A percentile compares a stretch with the other conserved stretches of the same genome.
Evolutionary conservation across 768 basidiomycete genomes (phyloP).

Genomic region (Lactarius quietus): DNA sequence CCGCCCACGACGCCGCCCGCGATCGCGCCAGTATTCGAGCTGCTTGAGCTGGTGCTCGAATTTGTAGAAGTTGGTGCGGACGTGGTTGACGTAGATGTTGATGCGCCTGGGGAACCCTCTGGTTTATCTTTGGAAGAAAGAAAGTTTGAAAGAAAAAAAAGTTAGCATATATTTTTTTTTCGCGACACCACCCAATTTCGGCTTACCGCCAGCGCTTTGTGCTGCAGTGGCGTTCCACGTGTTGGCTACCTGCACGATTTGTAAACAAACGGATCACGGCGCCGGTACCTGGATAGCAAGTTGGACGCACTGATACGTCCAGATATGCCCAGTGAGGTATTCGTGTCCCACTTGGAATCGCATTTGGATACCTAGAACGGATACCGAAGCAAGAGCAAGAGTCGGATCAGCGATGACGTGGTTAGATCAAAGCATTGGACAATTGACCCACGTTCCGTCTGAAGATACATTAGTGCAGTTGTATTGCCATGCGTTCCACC

Average conservation of each 20-base stretch:
- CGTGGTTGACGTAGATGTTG: neutral
- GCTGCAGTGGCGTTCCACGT: neutral
- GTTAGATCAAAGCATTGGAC: neutral
- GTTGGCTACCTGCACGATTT: neutral
- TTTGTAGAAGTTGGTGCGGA: neutral
- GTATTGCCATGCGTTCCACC: constrained; percentile 4
- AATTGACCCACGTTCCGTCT: neutral
- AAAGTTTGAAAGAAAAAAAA: neutral
- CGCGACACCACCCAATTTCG: neutral
- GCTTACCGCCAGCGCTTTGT: neutral
- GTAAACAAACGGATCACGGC: neutral
- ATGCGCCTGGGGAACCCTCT: neutral
- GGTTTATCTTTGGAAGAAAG: neutral
- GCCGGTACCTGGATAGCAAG: neutral
- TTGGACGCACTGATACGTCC: neutral
- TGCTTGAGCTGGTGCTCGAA: neutral
- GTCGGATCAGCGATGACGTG: neutral
- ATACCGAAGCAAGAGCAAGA: neutral
- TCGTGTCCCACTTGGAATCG: constrained; percentile 1
- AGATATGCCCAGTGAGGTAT: constrained; percentile 10
- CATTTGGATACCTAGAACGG: neutral
- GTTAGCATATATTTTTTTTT: neutral
- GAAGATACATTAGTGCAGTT: neutral
- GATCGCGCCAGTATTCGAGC: neutral
- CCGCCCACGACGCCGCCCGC: constrained; percentile 9